Base-by-base conservation (phyloP, 2,329 filamentous ascomycete genomes). In the Trichoderma oligosporum region DNA sequence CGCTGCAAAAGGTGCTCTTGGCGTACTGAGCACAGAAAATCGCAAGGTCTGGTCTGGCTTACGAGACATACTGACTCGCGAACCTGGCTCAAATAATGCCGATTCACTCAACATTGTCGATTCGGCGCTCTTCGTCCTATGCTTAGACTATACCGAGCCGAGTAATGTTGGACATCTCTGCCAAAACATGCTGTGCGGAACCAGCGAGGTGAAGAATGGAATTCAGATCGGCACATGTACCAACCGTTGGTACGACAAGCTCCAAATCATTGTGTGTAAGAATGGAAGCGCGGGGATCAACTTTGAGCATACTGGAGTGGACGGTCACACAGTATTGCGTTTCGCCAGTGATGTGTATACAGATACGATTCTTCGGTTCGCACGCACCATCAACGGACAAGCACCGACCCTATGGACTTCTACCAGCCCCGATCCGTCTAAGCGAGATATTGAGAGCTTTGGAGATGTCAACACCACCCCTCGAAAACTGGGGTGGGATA, bases 261-360 rank as follows among this genome's bases (percentile, higher is more conserved):
- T 99, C 46, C 94, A 99, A 70, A 97, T 99, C 61, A 97, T 99
- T 55, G 94, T 99, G 49, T 97, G 94, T 80, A 96, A 96, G 76
- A 99, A 97, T 73, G 94, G 94, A 57, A 96, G 91, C 68, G 94
- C 94, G 0, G 94, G 94, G 5, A 97, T 99, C 83, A 99, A 99
- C 75, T 97, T 99, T 67, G 94, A 99, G 72, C 94, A 99, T 68
- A 99, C 94, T 0, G 94, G 94, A 63, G 93, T 99, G 4, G 94
- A 99, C 67, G 94, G 94, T 1, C 94, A 99, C 70, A 99, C 94
- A 0, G 94, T 99, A 20, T 82, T 99, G 53, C 87, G 94, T 5
- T 97, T 99, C 66, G 94, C 94, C 14, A 96, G 91, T 61, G 94
- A 99, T 66, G 79, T 99, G 14, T 99, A 97, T 72, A 97, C 94